Evolutionary conservation across 2,329 filamentous ascomycete species (phyloP), one percentile per base, ranked within the genome.

Genomic region (Akanthomyces dipterigenus): DNA sequence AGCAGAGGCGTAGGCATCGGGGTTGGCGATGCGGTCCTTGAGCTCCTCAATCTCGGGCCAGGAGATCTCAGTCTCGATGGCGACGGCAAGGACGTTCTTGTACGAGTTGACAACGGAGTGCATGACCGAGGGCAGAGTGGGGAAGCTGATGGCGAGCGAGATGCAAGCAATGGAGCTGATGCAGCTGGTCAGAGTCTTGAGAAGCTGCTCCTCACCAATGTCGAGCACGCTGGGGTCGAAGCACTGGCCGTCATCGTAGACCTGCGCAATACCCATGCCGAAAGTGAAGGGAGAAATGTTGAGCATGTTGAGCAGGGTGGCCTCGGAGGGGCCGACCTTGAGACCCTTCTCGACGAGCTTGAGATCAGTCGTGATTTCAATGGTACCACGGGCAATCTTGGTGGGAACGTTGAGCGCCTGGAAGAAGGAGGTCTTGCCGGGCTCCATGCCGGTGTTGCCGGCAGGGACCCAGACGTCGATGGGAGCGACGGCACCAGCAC

Each of bases 331-430:
- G 80, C 96, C 95, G 84, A 99, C 96, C 87, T 96, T 98, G 85
- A 62, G 83, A 71, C 88, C 88, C 68, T 91, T 86, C 85, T 96
- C 92, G 75, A 98, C 89, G 79, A 99, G 90, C 90, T 97, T 98
- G 73, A 99, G 85, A 77, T 99, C 95, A 73, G 88, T 84, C 67
- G 93, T 97, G 77, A 99, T 99, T 91, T 99, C 95, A 82, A 99
- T 99, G 82, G 95, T 99, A 96, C 95, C 96, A 96, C 95, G 95
- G 78, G 95, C 95, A 83, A 99, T 99, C 92, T 99, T 99, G 87
- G 95, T 99, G 77, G 95, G 95, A 78, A 99, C 92, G 91, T 93
- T 93, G 81, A 99, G 95, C 75, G 95, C 95, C 89, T 99, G 95
- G 93, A 99, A 99, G 92, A 99, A 99, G 77, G 95, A 98, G 76